Conservation (phyloP, 2,329 filamentous ascomycete species). For the Venturia oleaginea region DNA sequence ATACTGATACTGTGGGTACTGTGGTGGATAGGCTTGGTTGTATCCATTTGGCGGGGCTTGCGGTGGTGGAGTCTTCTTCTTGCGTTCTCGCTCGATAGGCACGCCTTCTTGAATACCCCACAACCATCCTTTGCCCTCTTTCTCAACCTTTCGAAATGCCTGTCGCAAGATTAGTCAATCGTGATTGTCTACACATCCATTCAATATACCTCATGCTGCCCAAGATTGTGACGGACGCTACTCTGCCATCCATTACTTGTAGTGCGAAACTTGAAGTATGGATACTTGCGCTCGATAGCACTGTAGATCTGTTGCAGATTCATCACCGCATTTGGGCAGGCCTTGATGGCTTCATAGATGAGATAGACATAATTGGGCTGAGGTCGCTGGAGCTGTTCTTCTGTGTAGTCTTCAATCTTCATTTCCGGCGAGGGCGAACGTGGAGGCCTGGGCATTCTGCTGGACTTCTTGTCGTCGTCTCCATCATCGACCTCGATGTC, state of each 20-base stretch:
- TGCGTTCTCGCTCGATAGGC: slow-evolving; percentile 14
- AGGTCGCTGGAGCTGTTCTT: slow-evolving; percentile 64
- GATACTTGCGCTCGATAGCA: slow-evolving; percentile 53
- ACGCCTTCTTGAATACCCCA: slow-evolving; percentile 15
- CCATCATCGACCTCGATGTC: slow-evolving; percentile 21
- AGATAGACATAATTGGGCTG: slow-evolving; percentile 54
- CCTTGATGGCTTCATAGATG: slow-evolving; percentile 53
- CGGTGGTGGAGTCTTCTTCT: slow-evolving; percentile 14
- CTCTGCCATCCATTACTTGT: slow-evolving; percentile 57
- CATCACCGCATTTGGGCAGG: slow-evolving; percentile 46
- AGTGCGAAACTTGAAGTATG: slow-evolving; percentile 52
- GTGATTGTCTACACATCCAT: not conserved
- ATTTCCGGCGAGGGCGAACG: slow-evolving; percentile 55
- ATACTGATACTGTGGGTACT: slow-evolving; percentile 8
- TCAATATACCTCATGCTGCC: slow-evolving; percentile 38
- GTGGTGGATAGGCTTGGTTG: not conserved
- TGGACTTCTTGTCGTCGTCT: slow-evolving; percentile 24
- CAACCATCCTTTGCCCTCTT: slow-evolving; percentile 16
- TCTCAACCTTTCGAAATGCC: slow-evolving; percentile 15
- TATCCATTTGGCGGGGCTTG: slow-evolving; percentile 8
- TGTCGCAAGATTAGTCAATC: not conserved
- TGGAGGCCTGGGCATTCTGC: slow-evolving; percentile 39
- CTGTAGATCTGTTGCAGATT: slow-evolving; percentile 59
- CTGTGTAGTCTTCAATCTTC: slow-evolving; percentile 56
- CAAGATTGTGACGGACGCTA: slow-evolving; percentile 56